Evolutionary conservation across 2,329 filamentous ascomycete species (phyloP).

Genomic region (Penicillium palitans): DNA sequence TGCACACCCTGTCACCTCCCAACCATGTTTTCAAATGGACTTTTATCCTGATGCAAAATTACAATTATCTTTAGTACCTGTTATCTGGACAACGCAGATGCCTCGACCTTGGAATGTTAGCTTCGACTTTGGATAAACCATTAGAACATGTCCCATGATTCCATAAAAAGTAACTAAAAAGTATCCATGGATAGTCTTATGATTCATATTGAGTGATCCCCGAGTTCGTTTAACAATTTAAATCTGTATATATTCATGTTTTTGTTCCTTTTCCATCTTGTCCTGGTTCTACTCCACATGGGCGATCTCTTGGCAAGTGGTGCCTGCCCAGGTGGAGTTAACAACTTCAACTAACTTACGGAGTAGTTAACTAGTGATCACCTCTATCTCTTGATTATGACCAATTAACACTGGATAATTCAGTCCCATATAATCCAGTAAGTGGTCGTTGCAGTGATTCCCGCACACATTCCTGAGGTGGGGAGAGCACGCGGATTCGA

Average conservation of each 20-base stretch:
- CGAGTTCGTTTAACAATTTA: background rate
- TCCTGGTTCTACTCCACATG: background rate
- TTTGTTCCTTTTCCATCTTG: background rate
- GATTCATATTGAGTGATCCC: background rate
- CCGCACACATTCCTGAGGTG: constrained; percentile 21
- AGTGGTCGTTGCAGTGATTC: constrained; percentile 9
- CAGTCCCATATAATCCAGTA: background rate
- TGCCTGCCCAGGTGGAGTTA: background rate
- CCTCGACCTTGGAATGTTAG: constrained; percentile 12
- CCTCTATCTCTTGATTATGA: background rate
- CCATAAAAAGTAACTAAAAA: background rate
- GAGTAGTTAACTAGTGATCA: too few species aligned
- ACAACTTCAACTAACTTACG: background rate
- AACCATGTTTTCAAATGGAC: constrained; percentile 7
- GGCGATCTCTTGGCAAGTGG: constrained; percentile 6
- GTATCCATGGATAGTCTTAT: constrained; percentile 3
- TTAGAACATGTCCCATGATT: constrained; percentile 5
- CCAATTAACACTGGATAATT: background rate
- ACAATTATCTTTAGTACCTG: background rate
- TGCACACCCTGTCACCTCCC: background rate
- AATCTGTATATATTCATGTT: background rate
- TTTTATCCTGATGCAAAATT: background rate
- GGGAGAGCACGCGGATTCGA: constrained; percentile 9
- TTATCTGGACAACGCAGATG: background rate
- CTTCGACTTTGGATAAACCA: constrained; percentile 5